Evolutionary conservation across 2,329 filamentous ascomycete species (phyloP).

Genomic region (Eurotiales sp.): DNA sequence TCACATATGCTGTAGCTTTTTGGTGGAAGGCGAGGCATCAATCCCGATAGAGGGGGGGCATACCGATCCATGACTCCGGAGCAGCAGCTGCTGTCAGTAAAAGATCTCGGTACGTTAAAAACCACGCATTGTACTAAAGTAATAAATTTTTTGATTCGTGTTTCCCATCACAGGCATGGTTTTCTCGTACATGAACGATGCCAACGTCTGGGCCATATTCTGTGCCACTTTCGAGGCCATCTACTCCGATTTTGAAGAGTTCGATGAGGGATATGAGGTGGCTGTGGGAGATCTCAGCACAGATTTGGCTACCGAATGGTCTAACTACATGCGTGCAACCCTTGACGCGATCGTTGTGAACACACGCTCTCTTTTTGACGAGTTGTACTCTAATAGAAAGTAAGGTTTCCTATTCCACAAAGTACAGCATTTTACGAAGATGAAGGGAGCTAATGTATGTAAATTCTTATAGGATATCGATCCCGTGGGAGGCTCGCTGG

Average conservation of each 20-base stretch:
- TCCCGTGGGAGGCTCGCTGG: too few species aligned
- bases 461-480: too few species aligned
- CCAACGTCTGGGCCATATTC: constrained; percentile 8
- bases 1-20: too few species aligned
- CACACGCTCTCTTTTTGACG: neutral
- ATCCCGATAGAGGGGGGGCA: too few species aligned
- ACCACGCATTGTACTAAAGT: too few species aligned
- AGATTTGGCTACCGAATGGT: neutral
- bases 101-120: constrained; percentile 4
- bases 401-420: neutral
- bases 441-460: too few species aligned
- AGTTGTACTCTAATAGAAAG: neutral
- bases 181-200: constrained; percentile 11
- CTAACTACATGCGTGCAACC: neutral
- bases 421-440: too few species aligned
- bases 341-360: neutral
- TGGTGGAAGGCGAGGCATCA: too few species aligned
- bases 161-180: constrained; percentile 11
- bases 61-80: neutral
- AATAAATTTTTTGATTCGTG: too few species aligned
- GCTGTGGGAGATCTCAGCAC: neutral
- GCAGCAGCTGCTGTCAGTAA: constrained; percentile 3
- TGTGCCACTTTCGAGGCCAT: constrained; percentile 13
- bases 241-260: neutral
- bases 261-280: neutral